These are phyloP conservation scores for Penstemon davidsonii DNA, from an alignment of 257 asterid genomes.

Conservation along the genomic window DNA sequence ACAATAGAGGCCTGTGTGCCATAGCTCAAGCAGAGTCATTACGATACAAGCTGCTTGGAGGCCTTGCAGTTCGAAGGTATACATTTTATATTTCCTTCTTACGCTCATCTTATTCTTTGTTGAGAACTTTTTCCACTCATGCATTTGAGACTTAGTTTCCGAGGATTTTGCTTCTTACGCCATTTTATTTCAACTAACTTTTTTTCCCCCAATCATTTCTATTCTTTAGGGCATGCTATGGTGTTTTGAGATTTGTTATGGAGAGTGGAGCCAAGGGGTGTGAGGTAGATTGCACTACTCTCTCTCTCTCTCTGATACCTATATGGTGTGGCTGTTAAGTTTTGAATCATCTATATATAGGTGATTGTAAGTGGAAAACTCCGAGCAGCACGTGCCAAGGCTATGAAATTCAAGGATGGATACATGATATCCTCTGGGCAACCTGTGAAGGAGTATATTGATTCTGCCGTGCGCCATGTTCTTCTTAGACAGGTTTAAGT, in stretches of 20 bases:
- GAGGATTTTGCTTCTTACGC: too few relatives aligned
- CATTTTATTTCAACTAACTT: not conserved
- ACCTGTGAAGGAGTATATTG: constrained; percentile 34
- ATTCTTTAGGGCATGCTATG: constrained; percentile 32
- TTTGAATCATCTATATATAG: not conserved
- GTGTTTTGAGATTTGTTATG: constrained; percentile 33
- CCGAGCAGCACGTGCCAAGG: constrained; percentile 31
- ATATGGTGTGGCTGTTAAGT: too few relatives aligned
- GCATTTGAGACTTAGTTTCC: too few relatives aligned
- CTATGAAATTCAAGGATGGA: constrained; percentile 57
- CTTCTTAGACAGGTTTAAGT: constrained; percentile 30
- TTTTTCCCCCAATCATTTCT: not conserved
- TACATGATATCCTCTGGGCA: constrained; percentile 49
- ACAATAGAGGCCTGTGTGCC: constrained; percentile 58
- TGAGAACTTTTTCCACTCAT: too few relatives aligned
- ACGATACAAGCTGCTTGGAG: constrained; percentile 58
- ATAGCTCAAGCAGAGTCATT: constrained; percentile 58
- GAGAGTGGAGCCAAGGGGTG: constrained; percentile 39
- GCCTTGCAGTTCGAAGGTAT: constrained; percentile 55
- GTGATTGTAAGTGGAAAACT: constrained; percentile 36
- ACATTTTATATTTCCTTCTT: not conserved
- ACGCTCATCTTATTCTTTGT: too few relatives aligned
- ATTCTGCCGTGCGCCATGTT: constrained; percentile 33
- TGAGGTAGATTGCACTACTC: constrained; percentile 9
- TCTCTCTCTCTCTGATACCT: not conserved